Percentiles rank a stretch among this genome's conserved stretches.
These are phyloP conservation scores for Kwoniella europaea DNA, from an alignment of 768 basidiomycete species.

Conservation along the genomic window DNA sequence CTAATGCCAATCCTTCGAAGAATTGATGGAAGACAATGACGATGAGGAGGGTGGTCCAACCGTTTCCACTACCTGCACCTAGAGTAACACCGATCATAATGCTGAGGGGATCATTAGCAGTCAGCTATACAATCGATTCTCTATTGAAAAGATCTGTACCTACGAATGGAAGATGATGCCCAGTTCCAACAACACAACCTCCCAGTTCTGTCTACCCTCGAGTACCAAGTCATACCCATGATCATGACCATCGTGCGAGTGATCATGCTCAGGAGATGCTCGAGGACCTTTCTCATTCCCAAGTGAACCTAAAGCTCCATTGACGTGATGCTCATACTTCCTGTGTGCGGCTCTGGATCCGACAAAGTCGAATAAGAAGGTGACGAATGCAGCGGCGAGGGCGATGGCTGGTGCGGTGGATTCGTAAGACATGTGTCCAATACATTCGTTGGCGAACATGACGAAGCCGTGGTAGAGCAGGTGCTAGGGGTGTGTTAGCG, in stretches of 20 bases:
- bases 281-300: slow-evolving; percentile 11
- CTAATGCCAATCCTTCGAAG: slow-evolving; percentile 50
- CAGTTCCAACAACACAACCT: slow-evolving; percentile 51
- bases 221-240: slow-evolving; percentile 36
- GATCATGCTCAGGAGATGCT: slow-evolving; percentile 18
- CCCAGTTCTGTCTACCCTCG: slow-evolving; percentile 47
- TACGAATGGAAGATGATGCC: slow-evolving; percentile 54
- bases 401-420: slow-evolving; percentile 57
- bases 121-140: neutral
- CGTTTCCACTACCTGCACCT: slow-evolving; percentile 43
- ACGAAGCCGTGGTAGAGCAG: slow-evolving; percentile 58
- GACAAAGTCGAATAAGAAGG: slow-evolving; percentile 56
- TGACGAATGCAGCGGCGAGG: slow-evolving; percentile 52
- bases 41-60: slow-evolving; percentile 56
- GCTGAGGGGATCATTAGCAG: slow-evolving; percentile 26
- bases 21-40: slow-evolving; percentile 53
- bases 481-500: slow-evolving; percentile 32
- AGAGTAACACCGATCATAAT: slow-evolving; percentile 59
- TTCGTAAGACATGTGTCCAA: slow-evolving; percentile 56
- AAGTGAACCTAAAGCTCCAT: neutral
- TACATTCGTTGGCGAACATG: slow-evolving; percentile 57
- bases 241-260: slow-evolving; percentile 24
- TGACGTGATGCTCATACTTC: slow-evolving; percentile 8
- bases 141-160: slow-evolving; percentile 28
- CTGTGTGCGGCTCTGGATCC: slow-evolving; percentile 42